These are phyloP conservation scores for Phlyctochytrium bullatum DNA, from an alignment of 192 early-diverging fungal species.

Conservation along the genomic window DNA sequence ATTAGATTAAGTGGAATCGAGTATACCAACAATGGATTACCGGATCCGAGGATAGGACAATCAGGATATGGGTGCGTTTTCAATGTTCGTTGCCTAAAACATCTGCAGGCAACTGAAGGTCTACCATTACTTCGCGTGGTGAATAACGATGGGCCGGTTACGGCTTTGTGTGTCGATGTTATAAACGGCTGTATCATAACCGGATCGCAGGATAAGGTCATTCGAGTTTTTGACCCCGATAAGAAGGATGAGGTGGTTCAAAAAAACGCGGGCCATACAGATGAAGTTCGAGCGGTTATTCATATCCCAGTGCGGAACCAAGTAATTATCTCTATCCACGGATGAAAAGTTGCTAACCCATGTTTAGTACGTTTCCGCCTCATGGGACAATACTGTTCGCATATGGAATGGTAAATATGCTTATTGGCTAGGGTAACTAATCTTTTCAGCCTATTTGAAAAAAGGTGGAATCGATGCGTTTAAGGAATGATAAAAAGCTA, in stretches of 20 bases:
- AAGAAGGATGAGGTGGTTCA: slow-evolving; percentile 58
- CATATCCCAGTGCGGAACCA: slow-evolving; percentile 56
- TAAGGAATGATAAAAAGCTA: not conserved
- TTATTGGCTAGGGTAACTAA: not conserved
- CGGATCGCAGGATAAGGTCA: slow-evolving; percentile 51
- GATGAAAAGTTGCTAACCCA: not conserved
- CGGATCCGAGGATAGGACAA: slow-evolving; percentile 60
- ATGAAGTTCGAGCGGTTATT: slow-evolving; percentile 51
- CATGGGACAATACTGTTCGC: slow-evolving; percentile 59
- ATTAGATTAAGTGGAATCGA: slow-evolving; percentile 51
- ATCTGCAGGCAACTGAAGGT: slow-evolving; percentile 43
- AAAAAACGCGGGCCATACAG: slow-evolving; percentile 56
- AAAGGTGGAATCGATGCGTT: no score
- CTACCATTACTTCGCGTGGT: slow-evolving; percentile 50
- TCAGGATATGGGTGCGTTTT: slow-evolving; percentile 48
- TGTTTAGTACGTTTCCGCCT: slow-evolving; percentile 52
- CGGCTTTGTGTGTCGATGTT: slow-evolving; percentile 51
- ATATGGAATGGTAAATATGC: slow-evolving; percentile 54
- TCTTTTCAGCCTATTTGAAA: no score
- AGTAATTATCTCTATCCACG: slow-evolving; percentile 26
- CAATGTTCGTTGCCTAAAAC: slow-evolving; percentile 7
- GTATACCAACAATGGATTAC: slow-evolving; percentile 50
- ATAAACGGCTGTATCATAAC: slow-evolving; percentile 55
- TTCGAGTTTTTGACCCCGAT: slow-evolving; percentile 56
- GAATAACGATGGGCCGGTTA: slow-evolving; percentile 59